Conservation (phyloP, 257 asterid species). For the Solanum arcanum region DNA sequence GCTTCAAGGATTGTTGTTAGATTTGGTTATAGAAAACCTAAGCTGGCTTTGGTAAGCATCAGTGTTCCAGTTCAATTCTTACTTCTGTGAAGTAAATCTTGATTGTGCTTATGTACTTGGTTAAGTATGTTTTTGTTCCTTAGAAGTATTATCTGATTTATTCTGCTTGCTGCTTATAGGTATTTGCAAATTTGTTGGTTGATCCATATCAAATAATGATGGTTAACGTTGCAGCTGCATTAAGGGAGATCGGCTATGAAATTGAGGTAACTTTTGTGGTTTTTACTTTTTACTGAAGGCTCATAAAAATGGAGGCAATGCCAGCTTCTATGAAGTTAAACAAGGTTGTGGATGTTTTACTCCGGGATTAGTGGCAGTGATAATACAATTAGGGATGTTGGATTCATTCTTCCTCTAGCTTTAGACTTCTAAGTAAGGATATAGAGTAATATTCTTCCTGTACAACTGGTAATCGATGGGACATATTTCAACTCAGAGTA, state of each 20-base stretch:
- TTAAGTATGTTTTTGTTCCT: not conserved
- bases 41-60: slow-evolving; percentile 63
- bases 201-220: slow-evolving; percentile 81
- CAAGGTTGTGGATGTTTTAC: not conserved
- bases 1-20: slow-evolving; percentile 33
- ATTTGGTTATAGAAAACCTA: slow-evolving; percentile 58
- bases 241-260: slow-evolving; percentile 70
- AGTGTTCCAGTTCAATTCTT: not conserved
- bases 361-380: not conserved
- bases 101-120: not conserved
- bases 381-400: not conserved
- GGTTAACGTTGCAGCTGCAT: slow-evolving; percentile 63
- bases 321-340: not conserved
- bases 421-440: not conserved
- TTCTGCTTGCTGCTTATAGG: slow-evolving; percentile 30
- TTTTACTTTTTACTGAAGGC: not conserved
- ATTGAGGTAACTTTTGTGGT: slow-evolving; percentile 51
- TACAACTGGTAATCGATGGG: not conserved
- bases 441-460: not conserved
- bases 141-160: not conserved
- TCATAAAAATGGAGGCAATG: not conserved
- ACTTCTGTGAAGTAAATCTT: not conserved
- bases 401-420: not conserved
- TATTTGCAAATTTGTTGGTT: slow-evolving; percentile 67
- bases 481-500: not conserved